Evolutionary conservation across 148 eudicot genomes (phyloP).

Genomic region (Salicornia ramosissima): DNA sequence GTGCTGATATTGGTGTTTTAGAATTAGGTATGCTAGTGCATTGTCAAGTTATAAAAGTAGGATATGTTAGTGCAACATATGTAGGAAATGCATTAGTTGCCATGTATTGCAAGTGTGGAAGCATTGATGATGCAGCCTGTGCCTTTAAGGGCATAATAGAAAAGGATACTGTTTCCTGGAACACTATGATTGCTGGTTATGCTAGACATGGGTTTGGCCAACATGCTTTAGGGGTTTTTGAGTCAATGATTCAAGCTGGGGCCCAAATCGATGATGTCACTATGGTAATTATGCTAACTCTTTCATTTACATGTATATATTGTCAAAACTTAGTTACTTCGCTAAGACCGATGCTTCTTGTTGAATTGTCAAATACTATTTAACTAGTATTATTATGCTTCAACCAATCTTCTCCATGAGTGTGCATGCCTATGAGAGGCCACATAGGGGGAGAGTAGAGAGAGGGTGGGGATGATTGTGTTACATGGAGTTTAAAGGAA

Average conservation of each 20-base stretch:
- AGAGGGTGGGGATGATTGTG: not conserved
- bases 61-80: slow-evolving; percentile 32
- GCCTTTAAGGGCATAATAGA: slow-evolving; percentile 31
- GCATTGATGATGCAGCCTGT: slow-evolving; percentile 41
- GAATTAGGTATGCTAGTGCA: slow-evolving; percentile 47
- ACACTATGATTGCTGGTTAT: slow-evolving; percentile 71
- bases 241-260: slow-evolving; percentile 29
- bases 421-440: not conserved
- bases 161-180: slow-evolving; percentile 59
- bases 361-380: not conserved
- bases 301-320: not conserved
- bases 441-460: not conserved
- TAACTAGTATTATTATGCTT: not conserved
- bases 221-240: slow-evolving; percentile 35
- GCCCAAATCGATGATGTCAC: slow-evolving; percentile 39
- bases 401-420: not conserved
- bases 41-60: slow-evolving; percentile 33
- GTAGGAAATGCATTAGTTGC: slow-evolving; percentile 47
- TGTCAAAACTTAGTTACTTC: not conserved
- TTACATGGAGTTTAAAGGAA: not conserved
- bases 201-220: slow-evolving; percentile 49
- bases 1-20: slow-evolving; percentile 43
- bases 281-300: slow-evolving; percentile 29
- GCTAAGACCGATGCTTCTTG: not conserved
- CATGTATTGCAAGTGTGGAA: slow-evolving; percentile 47